These are phyloP conservation scores for Zygotorulaspora florentina DNA, from an alignment of 805 yeast species.

Conservation along the genomic window DNA sequence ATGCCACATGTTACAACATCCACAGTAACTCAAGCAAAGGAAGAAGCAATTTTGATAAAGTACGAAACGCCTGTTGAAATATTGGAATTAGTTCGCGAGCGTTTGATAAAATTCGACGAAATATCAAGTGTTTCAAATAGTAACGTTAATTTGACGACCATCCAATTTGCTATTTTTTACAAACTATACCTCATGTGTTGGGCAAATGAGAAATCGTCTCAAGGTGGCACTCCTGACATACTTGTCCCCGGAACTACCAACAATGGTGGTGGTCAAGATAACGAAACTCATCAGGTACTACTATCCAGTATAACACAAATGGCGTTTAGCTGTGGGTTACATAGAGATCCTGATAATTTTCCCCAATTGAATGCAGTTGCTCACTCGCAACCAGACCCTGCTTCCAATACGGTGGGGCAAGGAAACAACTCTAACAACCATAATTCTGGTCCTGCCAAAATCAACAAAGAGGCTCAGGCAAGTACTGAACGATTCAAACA, in stretches of 20 bases:
- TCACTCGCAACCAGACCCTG: constrained; percentile 12
- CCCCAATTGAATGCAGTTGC: constrained; percentile 37
- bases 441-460: constrained; percentile 9
- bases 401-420: constrained; percentile 4
- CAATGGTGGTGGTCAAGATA: constrained; percentile 39
- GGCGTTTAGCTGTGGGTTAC: constrained; percentile 63
- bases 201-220: constrained; percentile 41
- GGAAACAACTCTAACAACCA: constrained; percentile 7
- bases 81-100: constrained; percentile 27
- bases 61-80: constrained; percentile 31
- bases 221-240: constrained; percentile 35
- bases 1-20: constrained; percentile 22
- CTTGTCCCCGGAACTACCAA: constrained; percentile 30
- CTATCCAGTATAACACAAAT: constrained; percentile 57
- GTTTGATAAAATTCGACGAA: constrained; percentile 33
- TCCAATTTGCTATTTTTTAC: constrained; percentile 57
- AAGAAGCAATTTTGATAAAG: constrained; percentile 27
- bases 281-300: constrained; percentile 54
- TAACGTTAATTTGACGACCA: constrained; percentile 37
- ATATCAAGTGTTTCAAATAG: constrained; percentile 34
- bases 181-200: constrained; percentile 52
- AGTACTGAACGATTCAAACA: constrained; percentile 40
- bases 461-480: constrained; percentile 25
- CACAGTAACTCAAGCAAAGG: constrained; percentile 26
- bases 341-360: constrained; percentile 60